Conservation (phyloP, 768 basidiomycete genomes). For the Podaxis carcinomalis region DNA sequence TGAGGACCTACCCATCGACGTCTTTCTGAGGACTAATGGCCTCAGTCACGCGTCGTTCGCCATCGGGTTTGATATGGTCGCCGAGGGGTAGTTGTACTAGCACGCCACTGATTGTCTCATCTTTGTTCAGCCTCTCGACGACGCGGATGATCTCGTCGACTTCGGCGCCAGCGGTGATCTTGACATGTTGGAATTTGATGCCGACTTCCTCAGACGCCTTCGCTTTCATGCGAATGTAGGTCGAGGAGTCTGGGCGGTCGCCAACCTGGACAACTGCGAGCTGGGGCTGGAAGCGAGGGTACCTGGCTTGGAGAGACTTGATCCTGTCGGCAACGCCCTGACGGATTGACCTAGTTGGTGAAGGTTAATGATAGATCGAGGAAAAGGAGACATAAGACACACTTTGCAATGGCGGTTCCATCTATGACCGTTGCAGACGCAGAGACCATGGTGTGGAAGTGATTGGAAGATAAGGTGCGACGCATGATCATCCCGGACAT, state of each 20-base stretch:
- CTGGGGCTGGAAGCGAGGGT: conserved; percentile 88
- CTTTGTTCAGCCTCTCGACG: conserved; percentile 80
- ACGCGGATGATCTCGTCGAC: conserved; percentile 72
- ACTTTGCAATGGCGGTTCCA: conserved; percentile 85
- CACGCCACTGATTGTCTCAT: conserved; percentile 80
- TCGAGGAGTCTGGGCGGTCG: conserved; percentile 81
- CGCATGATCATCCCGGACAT: conserved; percentile 16
- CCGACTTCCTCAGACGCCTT: conserved; percentile 95
- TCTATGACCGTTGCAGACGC: conserved; percentile 60
- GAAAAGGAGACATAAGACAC: conserved; percentile 15
- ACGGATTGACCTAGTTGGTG: conserved; percentile 65
- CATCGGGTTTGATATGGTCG: conserved; percentile 73
- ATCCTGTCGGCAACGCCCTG: conserved; percentile 71
- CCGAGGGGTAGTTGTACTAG: conserved; percentile 95
- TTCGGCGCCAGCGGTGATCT: conserved; percentile 59
- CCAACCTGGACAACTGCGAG: conserved; percentile 95
- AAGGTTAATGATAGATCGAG: conserved; percentile 6
- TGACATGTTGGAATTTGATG: conserved; percentile 80
- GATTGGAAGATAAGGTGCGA: conserved; percentile 32
- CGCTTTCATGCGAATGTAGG: conserved; percentile 96
- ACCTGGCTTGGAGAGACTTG: conserved; percentile 52
- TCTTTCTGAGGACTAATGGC: conserved; percentile 93
- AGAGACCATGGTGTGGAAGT: conserved; percentile 35
- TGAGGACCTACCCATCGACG: conserved; percentile 77
- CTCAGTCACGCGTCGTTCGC: conserved; percentile 91